Base-by-base conservation (phyloP, 1,284 basidiomycete genomes). In the Cutaneotrichosporon cutaneum region DNA sequence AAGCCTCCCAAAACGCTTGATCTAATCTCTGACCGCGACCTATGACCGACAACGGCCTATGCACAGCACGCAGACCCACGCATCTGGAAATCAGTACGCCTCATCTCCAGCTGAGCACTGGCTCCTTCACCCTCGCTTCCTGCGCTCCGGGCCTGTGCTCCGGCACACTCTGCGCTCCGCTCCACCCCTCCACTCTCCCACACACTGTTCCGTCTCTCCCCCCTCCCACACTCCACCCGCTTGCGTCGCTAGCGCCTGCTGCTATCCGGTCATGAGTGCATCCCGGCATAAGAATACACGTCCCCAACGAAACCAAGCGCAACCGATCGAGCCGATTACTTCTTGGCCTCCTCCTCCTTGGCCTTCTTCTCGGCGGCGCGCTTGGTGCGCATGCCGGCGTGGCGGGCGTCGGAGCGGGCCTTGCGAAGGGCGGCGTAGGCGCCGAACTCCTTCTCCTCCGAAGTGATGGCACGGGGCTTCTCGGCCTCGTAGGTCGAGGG, bases 381-480 rank as follows among this genome's bases (percentile, higher is more conserved):
- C 78, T 82, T 82, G 83, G 92, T 92, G 83, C 93, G 90, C 71
- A 83, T 84, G 81, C 95, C 95, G 72, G 90, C 92, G 83, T 90
- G 85, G 77, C 94, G 87, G 72, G 89, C 85, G 76, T 87, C 84
- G 70, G 93, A 90, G 73, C 94, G 91, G 70, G 88, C 87, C 69
- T 85, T 82, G 77, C 96, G 94, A 77, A 98, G 91, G 71, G 92
- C 86, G 80, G 85, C 86, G 88, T 86, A 98, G 21, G 94, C 93
- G 76, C 90, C 77, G 83, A 92, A 90, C 71, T 89, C 86, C 80
- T 89, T 90, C 83, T 99, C 95, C 77, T 93, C 92, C 61, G 84
- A 82, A 69, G 93, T 93, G 81, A 99, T 98, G 82, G 91, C 89
- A 79, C 95, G 92, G 76, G 96, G 94, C 60, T 85, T 82, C 82